A percentile compares a stretch with the other conserved stretches of the same genome.
phyloP scores from a whole-genome alignment of 2,329 filamentous ascomycete species.

The Cadophora sp. region DNA sequence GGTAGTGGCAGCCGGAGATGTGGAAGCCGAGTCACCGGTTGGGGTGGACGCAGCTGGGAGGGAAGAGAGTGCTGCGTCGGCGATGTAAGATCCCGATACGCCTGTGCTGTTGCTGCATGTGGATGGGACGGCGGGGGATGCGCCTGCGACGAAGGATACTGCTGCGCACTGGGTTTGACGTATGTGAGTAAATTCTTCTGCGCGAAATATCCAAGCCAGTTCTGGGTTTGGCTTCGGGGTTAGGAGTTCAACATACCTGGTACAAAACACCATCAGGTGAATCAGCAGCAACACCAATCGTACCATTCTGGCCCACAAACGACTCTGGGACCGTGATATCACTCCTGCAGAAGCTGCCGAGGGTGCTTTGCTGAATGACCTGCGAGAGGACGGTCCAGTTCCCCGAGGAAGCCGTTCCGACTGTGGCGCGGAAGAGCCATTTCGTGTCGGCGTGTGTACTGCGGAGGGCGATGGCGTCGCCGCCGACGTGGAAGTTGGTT shows the following conservation, averaged over 20 bases:
- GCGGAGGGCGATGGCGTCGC: constrained; percentile 55
- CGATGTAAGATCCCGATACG: constrained; percentile 40
- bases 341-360: constrained; percentile 61
- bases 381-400: constrained; percentile 64
- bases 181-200: neutral
- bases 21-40: constrained; percentile 17
- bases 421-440: constrained; percentile 65
- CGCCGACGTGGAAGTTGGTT: constrained; percentile 64
- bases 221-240: neutral
- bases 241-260: constrained; percentile 54
- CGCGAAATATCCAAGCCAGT: neutral
- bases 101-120: constrained; percentile 50
- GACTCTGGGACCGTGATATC: constrained; percentile 54
- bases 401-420: constrained; percentile 52
- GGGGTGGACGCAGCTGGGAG: constrained; percentile 27
- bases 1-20: constrained; percentile 16
- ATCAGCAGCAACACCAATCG: constrained; percentile 59
- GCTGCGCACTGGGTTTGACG: constrained; percentile 55
- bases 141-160: constrained; percentile 60
- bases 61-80: constrained; percentile 29
- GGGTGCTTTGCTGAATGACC: constrained; percentile 60
- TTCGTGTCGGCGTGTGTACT: constrained; percentile 58
- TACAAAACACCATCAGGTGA: constrained; percentile 63
- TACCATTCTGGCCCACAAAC: constrained; percentile 62
- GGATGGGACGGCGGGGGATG: constrained; percentile 39